These are phyloP conservation scores for Prototheca stagnorum DNA, from an alignment of 163 green algal genomes.

Conservation along the genomic window DNA sequence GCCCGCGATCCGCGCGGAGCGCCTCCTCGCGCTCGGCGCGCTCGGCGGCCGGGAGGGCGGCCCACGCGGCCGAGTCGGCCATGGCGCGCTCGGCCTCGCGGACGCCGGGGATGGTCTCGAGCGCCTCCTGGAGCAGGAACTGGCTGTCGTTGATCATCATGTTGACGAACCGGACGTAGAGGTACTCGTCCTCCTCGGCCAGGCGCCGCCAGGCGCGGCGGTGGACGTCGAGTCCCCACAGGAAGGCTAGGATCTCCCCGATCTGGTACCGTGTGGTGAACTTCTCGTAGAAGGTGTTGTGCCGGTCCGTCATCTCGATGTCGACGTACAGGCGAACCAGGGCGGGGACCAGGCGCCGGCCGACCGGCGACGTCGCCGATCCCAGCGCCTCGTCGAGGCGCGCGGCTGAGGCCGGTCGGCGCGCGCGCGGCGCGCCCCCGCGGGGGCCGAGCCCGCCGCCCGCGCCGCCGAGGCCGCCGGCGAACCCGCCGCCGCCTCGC, in stretches of 20 bases:
- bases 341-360: slow-evolving; percentile 52
- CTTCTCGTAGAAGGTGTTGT: slow-evolving; percentile 82
- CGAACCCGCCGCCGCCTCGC: not conserved
- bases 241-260: slow-evolving; percentile 43
- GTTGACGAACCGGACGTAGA: slow-evolving; percentile 53
- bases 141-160: slow-evolving; percentile 83
- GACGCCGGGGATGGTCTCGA: slow-evolving; percentile 44
- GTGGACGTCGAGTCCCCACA: slow-evolving; percentile 20
- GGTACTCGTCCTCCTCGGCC: slow-evolving; percentile 1
- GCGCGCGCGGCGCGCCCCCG: too few relatives aligned
- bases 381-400: too few relatives aligned
- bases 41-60: slow-evolving; percentile 17
- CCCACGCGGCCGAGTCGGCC: slow-evolving; percentile 31
- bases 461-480: not conserved
- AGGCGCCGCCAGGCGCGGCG: slow-evolving; percentile 11
- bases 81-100: slow-evolving; percentile 41
- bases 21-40: slow-evolving; percentile 10
- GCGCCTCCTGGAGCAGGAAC: slow-evolving; percentile 69
- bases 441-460: not conserved
- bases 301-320: slow-evolving; percentile 71
- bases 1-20: slow-evolving; percentile 6
- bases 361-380: slow-evolving; percentile 54
- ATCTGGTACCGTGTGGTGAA: slow-evolving; percentile 70
- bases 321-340: slow-evolving; percentile 76
- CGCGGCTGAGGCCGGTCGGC: too few relatives aligned